Evolutionary conservation across 306 rosid genomes (phyloP), one percentile per base, ranked within the genome.

Genomic region (Quercus suber): DNA sequence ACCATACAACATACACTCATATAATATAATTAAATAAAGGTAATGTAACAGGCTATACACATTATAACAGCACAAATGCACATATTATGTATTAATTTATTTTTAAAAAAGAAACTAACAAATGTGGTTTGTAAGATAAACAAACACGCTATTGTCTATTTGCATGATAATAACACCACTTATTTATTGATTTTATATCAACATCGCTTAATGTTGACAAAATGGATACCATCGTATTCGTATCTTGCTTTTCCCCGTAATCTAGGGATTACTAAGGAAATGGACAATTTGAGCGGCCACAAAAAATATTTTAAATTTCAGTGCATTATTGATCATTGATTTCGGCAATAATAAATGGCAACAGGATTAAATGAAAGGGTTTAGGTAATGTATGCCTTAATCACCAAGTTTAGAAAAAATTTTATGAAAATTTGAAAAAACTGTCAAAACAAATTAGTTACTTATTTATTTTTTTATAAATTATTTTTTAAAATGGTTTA

Each of bases 221-320:
- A 15, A 27, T 2, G 69, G 31, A 69, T 78, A 70, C 78, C 21
- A 82, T 67, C 41, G 77, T 75, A 80, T 79, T 67, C 41, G 77
- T 75, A 80, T 79, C 88, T 82, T 77, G 72, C 84, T 75, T 82
- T 80, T 80, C 35, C 78, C 83, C 76, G 55, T 41, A 80, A 69
- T 45, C n/a, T 35, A 35, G 73, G 79, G 88, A 76, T 73, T 74
- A 18, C 19, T 31, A 73, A 55, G 7, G 31, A 55, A 76, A 55
- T 10, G 27, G 55, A 58, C 45, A 57, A 73, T 8, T 37, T 3
- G 17, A 18, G 12, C 23, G 23, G 73, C 25, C 78, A 59, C 49
- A 8, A 41, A 41, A 37, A 41, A 8, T 0, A 41, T 55, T 31
- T 65, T 19, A 18, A 27, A 31, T 64, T 33, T 49, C 27, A 35